phyloP scores from a whole-genome alignment of 1,139 yeast genomes.

The Lipomyces yarrowii region DNA sequence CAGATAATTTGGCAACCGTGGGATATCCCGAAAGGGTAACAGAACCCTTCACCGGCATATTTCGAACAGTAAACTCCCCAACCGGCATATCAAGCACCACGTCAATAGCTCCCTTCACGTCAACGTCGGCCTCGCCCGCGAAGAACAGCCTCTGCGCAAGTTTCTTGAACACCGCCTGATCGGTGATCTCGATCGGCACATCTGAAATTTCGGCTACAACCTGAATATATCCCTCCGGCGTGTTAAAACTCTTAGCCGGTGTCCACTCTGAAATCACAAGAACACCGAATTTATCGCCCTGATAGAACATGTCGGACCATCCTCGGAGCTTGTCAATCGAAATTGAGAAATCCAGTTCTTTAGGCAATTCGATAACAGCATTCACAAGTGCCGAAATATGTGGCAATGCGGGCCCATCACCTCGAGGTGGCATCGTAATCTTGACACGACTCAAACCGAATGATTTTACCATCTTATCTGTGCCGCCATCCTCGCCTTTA shows the following conservation, averaged over 20 bases:
- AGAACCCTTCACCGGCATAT: constrained; percentile 24
- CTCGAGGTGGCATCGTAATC: constrained; percentile 25
- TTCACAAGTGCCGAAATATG: constrained; percentile 29
- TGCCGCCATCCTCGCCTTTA: constrained; percentile 20
- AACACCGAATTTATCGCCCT: constrained; percentile 27
- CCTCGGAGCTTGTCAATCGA: constrained; percentile 25
- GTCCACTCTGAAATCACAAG: constrained; percentile 30
- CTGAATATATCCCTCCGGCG: constrained; percentile 29
- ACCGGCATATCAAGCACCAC: constrained; percentile 29
- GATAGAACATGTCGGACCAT: constrained; percentile 26
- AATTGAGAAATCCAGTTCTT: constrained; percentile 28
- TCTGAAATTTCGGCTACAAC: constrained; percentile 30
- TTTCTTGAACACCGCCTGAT: constrained; percentile 25
- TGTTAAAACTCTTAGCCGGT: constrained; percentile 21
- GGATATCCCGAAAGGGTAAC: constrained; percentile 14
- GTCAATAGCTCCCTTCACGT: constrained; percentile 30
- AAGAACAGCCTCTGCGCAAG: constrained; percentile 26
- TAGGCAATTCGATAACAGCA: constrained; percentile 31
- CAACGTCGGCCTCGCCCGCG: constrained; percentile 28
- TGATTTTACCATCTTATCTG: constrained; percentile 23
- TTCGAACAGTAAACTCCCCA: constrained; percentile 19
- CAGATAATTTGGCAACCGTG: neutral
- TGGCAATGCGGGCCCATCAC: constrained; percentile 18
- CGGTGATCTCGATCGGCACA: constrained; percentile 32
- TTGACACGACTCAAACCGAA: constrained; percentile 30